Conservation (phyloP, 2,329 filamentous ascomycete genomes). For the Geosmithia putterillii region DNA sequence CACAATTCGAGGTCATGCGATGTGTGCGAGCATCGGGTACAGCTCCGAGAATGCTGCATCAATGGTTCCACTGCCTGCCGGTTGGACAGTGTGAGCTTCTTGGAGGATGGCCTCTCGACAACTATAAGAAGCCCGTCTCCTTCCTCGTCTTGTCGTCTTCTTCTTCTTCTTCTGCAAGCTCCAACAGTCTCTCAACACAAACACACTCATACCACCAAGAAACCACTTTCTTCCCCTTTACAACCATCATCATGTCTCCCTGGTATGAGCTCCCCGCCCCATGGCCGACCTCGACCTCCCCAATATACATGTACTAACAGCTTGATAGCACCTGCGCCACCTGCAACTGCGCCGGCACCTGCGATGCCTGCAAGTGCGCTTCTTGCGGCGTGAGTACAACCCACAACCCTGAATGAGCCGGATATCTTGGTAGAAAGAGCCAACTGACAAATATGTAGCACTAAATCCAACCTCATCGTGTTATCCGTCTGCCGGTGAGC, state of each 20-base stretch:
- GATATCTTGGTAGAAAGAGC: too few relatives aligned
- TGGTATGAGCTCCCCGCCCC: not conserved
- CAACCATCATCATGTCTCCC: not conserved
- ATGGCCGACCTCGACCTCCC: too few relatives aligned
- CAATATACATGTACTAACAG: too few relatives aligned
- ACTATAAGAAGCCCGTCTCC: not conserved
- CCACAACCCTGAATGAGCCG: too few relatives aligned
- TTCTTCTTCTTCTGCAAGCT: not conserved
- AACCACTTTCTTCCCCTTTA: not conserved
- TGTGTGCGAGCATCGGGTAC: too few relatives aligned
- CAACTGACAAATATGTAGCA: not conserved
- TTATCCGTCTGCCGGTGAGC: not conserved
- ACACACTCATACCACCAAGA: not conserved
- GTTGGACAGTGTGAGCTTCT: too few relatives aligned
- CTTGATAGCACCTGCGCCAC: constrained; percentile 2
- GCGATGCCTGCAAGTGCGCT: constrained; percentile 3
- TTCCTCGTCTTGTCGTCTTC: not conserved
- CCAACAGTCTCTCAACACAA: not conserved
- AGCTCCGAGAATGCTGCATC: too few relatives aligned
- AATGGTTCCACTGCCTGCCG: too few relatives aligned
- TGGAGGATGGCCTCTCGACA: too few relatives aligned
- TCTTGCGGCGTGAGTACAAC: constrained; percentile 3
- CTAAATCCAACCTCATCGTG: not conserved
- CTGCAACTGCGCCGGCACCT: constrained; percentile 4
- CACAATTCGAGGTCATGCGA: too few relatives aligned